Base-by-base conservation (phyloP, 75 land plant genomes). In the Pseudotsuga menziesii region DNA sequence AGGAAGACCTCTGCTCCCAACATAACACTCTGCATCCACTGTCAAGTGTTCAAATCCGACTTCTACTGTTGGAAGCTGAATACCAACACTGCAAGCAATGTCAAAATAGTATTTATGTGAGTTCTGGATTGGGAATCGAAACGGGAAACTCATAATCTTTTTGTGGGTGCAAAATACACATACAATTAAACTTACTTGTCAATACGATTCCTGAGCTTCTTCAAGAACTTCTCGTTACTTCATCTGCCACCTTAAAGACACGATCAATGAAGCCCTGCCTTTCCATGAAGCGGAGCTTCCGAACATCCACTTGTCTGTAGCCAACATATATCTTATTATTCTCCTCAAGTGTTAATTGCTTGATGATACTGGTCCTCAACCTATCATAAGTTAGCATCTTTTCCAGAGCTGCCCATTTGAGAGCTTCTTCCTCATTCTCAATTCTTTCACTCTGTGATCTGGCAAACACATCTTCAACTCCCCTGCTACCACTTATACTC, bases 321-420 rank as follows among this genome's bases (percentile, higher is more conserved):
- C 32, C 32, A 4, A 29, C 32, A 17, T 79, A 79, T 13, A 75
- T 64, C 56, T 22, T 55, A 66, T 57, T 44, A 20, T 72, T 71
- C 6, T n/a, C 66, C 16, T 61, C 1, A 29, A 29, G 1, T 29
- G 32, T 29, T n/a, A n/a, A n/a, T 29, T 29, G 76, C 29, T 82
- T 74, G 56, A 92, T 73, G 25, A 92, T 88, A 19, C 86, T 73
- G 7, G 88, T 90, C 44, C 92, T 77, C 22, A 90, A 58, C 23
- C 95, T 78, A 58, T 90, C 85, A 75, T 90, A 90, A 2, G 95
- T 92, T 17, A 92, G 95, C 13, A 92, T 74, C 77, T 82, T 90
- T 78, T 92, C 95, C 5, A 92, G 61, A 5, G 95, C 95, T 8
- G 92, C 95, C 95, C 95, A 92, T 72, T 78, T 67, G 5, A 92